Percentiles rank a stretch among this genome's conserved stretches.
phyloP scores from a whole-genome alignment of 2,329 filamentous ascomycete genomes.

The Eutypella sp. region DNA sequence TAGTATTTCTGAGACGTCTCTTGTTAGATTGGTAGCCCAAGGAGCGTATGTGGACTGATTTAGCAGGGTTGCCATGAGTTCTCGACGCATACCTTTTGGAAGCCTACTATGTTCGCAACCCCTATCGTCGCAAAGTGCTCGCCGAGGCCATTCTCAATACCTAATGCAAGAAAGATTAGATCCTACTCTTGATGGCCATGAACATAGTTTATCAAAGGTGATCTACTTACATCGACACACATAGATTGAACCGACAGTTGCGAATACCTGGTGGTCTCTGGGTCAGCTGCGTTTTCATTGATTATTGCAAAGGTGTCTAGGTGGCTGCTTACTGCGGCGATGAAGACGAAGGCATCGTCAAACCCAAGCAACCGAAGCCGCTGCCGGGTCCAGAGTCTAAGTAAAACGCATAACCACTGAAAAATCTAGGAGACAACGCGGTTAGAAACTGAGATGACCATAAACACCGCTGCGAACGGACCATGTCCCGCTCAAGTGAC shows the following conservation, averaged over 20 bases:
- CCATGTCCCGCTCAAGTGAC: background rate
- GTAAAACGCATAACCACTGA: constrained; percentile 21
- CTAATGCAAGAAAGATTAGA: constrained; percentile 8
- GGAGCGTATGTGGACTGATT: too few species aligned
- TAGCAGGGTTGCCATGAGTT: constrained; percentile 1
- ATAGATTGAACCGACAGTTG: constrained; percentile 20
- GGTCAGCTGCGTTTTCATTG: too few species aligned
- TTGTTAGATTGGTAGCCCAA: background rate
- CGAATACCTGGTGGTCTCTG: constrained; percentile 17
- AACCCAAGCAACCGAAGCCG: constrained; percentile 25
- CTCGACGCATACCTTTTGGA: constrained; percentile 18
- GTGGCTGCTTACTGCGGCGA: constrained; percentile 23
- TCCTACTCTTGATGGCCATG: background rate
- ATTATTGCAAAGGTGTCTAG: background rate
- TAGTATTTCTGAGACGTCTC: constrained; percentile 24
- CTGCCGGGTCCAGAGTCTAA: constrained; percentile 24
- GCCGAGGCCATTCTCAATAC: constrained; percentile 22
- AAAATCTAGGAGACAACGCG: constrained; percentile 12
- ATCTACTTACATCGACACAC: constrained; percentile 15
- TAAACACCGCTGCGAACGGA: background rate
- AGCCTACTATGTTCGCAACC: constrained; percentile 11
- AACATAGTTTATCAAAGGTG: background rate
- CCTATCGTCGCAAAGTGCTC: constrained; percentile 20
- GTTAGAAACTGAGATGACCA: background rate
- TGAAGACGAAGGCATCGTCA: constrained; percentile 31